Evolutionary conservation across 2,329 filamentous ascomycete species (phyloP).

Genomic region (Emmonsia crescens): DNA sequence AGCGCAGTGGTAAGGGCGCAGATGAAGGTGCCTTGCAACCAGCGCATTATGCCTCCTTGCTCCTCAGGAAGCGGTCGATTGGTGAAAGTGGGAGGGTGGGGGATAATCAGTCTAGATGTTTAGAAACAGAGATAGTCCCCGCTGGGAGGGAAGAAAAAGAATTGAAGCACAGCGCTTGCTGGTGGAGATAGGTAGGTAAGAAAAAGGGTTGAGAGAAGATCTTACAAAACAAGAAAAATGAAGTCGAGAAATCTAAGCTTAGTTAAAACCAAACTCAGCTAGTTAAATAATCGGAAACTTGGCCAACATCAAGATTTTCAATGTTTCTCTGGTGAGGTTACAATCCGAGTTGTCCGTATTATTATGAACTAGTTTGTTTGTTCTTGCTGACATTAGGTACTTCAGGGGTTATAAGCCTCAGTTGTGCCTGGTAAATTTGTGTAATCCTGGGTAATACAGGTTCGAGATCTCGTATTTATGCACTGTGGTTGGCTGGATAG

Average conservation of each 20-base stretch:
- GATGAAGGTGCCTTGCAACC: constrained; percentile 1
- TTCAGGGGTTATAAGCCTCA: not conserved
- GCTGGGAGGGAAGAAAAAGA: too few relatives aligned
- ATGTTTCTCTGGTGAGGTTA: not conserved
- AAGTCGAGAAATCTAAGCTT: not conserved
- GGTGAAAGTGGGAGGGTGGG: not conserved
- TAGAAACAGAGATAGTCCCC: not conserved
- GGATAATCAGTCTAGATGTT: not conserved
- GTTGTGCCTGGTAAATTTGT: not conserved
- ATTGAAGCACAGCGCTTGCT: not conserved
- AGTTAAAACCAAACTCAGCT: too few relatives aligned
- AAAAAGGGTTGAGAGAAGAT: not conserved
- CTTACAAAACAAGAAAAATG: not conserved
- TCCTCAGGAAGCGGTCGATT: not conserved
- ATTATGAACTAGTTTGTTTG: too few relatives aligned
- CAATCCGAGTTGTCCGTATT: not conserved
- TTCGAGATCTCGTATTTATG: not conserved
- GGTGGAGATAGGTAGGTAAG: not conserved
- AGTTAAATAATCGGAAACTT: too few relatives aligned
- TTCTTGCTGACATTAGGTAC: too few relatives aligned
- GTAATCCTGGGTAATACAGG: too few relatives aligned
- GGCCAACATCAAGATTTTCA: too few relatives aligned
- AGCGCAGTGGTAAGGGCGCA: constrained; percentile 2
- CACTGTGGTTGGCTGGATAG: not conserved
- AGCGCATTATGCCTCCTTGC: not conserved